phyloP scores from a whole-genome alignment of 345 rosid species.

The Psidium guajava region DNA sequence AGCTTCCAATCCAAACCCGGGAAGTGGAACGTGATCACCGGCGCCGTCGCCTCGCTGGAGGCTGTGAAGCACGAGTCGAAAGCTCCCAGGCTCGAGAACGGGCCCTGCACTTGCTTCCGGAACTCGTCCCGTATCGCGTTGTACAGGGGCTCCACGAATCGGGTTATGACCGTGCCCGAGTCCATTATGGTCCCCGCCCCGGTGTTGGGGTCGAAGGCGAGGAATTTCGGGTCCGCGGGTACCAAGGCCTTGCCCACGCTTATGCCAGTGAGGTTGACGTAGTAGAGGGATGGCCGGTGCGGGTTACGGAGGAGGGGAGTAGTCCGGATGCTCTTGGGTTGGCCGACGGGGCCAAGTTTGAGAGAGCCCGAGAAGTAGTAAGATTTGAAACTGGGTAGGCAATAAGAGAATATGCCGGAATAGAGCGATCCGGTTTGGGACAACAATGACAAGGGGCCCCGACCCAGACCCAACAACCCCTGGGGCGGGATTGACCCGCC shows the following conservation, averaged over 20 bases:
- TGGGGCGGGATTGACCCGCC: conserved; percentile 73
- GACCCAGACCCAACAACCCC: conserved; percentile 78
- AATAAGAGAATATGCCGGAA: conserved; percentile 68
- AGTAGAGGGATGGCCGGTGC: conserved; percentile 78
- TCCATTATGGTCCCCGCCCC: conserved; percentile 83
- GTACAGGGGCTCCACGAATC: conserved; percentile 54
- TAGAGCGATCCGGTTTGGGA: conserved; percentile 56
- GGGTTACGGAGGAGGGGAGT: conserved; percentile 62
- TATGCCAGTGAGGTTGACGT: conserved; percentile 68
- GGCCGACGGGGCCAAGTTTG: conserved; percentile 60
- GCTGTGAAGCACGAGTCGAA: conserved; percentile 73
- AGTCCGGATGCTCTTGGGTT: conserved; percentile 49
- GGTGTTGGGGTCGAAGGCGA: conserved; percentile 44
- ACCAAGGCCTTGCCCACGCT: conserved; percentile 53
- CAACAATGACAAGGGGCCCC: conserved; percentile 62
- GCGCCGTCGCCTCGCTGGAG: conserved; percentile 28
- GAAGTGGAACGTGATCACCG: conserved; percentile 47
- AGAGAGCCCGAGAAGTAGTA: conserved; percentile 81
- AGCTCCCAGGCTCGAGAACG: conserved; percentile 66
- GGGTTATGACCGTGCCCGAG: conserved; percentile 85
- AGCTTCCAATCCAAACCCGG: conserved; percentile 41
- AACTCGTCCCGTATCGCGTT: conserved; percentile 58
- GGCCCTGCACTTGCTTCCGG: conserved; percentile 56
- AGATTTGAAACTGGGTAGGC: conserved; percentile 77
- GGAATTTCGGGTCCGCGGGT: conserved; percentile 26